Evolutionary conservation across 805 yeast species (phyloP).

Genomic region (Metschnikowia lochheadii): DNA sequence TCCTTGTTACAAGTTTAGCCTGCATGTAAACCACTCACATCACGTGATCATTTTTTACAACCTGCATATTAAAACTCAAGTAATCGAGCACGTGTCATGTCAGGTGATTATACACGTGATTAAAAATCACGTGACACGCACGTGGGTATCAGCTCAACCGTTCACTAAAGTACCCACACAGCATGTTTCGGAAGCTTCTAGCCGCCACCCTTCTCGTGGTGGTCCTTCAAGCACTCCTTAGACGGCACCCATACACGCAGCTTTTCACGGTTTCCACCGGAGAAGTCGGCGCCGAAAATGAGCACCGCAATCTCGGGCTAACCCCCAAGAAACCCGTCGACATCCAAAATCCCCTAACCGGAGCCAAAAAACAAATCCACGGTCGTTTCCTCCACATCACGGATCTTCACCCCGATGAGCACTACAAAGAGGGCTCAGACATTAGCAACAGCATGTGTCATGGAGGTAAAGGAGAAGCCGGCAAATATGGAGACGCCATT

Average conservation of each 20-base stretch:
- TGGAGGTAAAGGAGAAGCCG: conserved; percentile 49
- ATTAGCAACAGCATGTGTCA: conserved; percentile 54
- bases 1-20: too few species aligned
- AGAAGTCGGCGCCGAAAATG: not conserved
- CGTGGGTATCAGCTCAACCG: too few species aligned
- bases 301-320: conserved; percentile 24
- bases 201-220: conserved; percentile 1
- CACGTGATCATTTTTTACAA: too few species aligned
- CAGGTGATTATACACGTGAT: too few species aligned
- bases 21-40: too few species aligned
- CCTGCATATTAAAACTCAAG: too few species aligned
- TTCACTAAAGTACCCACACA: not conserved
- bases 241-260: not conserved
- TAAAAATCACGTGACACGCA: not conserved
- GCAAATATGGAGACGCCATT: conserved; percentile 70
- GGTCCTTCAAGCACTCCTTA: not conserved
- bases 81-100: too few species aligned
- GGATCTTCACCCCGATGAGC: conserved; percentile 81
- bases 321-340: conserved; percentile 31
- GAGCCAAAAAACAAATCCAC: conserved; percentile 38
- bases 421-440: conserved; percentile 50
- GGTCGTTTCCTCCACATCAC: conserved; percentile 86
- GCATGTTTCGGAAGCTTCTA: conserved; percentile 3
- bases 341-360: conserved; percentile 18
- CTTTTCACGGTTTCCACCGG: not conserved